Conservation (phyloP, 345 rosid genomes). For the Brassica rapa region DNA sequence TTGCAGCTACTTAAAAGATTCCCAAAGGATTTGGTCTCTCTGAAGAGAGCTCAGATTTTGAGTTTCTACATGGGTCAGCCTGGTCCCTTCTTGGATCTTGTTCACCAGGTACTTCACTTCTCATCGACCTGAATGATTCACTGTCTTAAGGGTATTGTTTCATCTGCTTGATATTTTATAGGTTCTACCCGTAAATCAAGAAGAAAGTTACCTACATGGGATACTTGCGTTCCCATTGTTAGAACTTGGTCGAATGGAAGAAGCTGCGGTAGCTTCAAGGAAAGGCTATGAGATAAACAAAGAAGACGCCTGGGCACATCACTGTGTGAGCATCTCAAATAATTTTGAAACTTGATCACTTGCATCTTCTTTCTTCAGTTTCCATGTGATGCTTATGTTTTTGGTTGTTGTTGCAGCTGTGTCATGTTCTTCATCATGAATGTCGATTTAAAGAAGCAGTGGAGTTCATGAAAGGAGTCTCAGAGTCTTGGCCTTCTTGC, state of each 20-base stretch:
- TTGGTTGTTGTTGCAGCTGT: constrained; percentile 52
- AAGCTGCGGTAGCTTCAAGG: constrained; percentile 78
- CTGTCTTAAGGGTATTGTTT: neutral
- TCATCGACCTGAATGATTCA: constrained; percentile 6
- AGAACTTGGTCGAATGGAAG: constrained; percentile 77
- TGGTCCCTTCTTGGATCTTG: constrained; percentile 59
- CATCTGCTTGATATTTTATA: constrained; percentile 29
- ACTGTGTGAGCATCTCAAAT: constrained; percentile 76
- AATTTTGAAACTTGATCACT: too few species aligned
- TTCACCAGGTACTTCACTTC: constrained; percentile 57
- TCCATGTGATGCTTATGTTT: neutral
- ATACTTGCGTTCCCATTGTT: constrained; percentile 83
- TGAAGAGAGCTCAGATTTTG: constrained; percentile 72
- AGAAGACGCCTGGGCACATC: constrained; percentile 81
- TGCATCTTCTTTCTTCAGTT: neutral
- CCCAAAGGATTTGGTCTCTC: constrained; percentile 71
- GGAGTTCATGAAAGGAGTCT: constrained; percentile 72
- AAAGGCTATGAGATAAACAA: constrained; percentile 71
- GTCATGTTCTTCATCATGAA: constrained; percentile 83
- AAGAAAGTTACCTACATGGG: constrained; percentile 71
- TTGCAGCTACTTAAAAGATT: constrained; percentile 67
- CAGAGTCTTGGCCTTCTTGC: constrained; percentile 66
- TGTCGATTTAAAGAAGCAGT: constrained; percentile 86
- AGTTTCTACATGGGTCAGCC: constrained; percentile 84
- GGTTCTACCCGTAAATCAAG: constrained; percentile 67